Conservation (phyloP, 2,329 filamentous ascomycete species). For the Lasiodiplodia theobromae region DNA sequence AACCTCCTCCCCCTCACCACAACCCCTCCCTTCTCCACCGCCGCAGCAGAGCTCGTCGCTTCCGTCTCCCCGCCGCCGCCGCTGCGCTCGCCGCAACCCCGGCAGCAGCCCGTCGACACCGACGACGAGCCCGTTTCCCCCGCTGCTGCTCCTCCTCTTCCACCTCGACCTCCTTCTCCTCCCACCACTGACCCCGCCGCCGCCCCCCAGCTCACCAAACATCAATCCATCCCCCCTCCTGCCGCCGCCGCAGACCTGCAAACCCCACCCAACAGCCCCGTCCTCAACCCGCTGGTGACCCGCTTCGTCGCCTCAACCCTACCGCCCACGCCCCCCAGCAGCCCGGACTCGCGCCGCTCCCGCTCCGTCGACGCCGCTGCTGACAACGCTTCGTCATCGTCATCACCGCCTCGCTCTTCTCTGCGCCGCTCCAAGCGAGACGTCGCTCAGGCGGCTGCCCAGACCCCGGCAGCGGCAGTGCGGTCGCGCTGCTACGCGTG, state of each 20-base stretch:
- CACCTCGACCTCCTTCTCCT: background rate
- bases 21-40: background rate
- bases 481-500: background rate
- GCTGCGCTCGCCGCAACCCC: background rate
- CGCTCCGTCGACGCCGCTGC: background rate
- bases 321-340: slow-evolving; percentile 13
- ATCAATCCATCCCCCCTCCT: background rate
- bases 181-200: background rate
- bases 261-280: slow-evolving; percentile 9
- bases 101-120: background rate
- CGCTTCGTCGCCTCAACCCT: slow-evolving; percentile 1
- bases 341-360: slow-evolving; percentile 12
- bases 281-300: background rate
- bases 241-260: background rate
- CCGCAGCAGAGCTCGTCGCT: background rate
- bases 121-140: background rate
- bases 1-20: background rate
- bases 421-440: background rate
- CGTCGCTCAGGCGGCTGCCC: background rate
- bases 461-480: background rate
- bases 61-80: background rate
- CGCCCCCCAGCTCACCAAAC: background rate
- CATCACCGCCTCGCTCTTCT: background rate
- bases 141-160: background rate
- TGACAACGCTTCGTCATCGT: too few relatives aligned